A percentile compares a stretch with the other conserved stretches of the same genome.
Evolutionary conservation across 441 rosid species (phyloP).

Genomic region (Cnidoscolus chayamansa): DNA sequence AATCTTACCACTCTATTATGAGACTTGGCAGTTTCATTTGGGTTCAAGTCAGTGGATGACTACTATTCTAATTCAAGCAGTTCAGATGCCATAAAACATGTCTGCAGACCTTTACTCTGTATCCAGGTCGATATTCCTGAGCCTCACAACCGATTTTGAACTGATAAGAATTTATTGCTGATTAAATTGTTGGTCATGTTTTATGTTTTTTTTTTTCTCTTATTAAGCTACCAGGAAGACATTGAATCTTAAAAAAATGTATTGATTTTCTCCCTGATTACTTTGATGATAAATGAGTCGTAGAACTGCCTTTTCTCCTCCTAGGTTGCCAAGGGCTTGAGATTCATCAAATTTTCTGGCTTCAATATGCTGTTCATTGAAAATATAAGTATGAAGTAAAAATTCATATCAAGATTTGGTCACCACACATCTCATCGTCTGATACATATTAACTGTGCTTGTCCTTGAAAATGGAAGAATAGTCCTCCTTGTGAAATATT

Average conservation of each 20-base stretch:
- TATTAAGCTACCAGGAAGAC: background rate
- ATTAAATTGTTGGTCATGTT: background rate
- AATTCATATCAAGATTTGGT: background rate
- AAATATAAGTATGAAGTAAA: background rate
- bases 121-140: slow-evolving; percentile 54
- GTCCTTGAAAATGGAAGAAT: background rate
- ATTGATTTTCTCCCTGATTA: background rate
- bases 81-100: slow-evolving; percentile 53
- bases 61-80: slow-evolving; percentile 76
- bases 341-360: slow-evolving; percentile 1
- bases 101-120: slow-evolving; percentile 66
- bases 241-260: background rate
- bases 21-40: slow-evolving; percentile 66
- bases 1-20: slow-evolving; percentile 15
- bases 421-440: background rate
- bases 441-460: background rate
- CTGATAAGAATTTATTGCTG: background rate
- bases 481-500: background rate
- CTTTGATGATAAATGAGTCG: background rate
- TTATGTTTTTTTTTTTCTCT: background rate
- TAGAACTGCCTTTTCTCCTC: slow-evolving; percentile 4
- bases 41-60: slow-evolving; percentile 84
- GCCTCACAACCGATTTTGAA: background rate
- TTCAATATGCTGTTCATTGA: background rate
- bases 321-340: background rate